phyloP scores from a whole-genome alignment of 2,329 filamentous ascomycete species.

The Pseudogymnoascus sp. region DNA sequence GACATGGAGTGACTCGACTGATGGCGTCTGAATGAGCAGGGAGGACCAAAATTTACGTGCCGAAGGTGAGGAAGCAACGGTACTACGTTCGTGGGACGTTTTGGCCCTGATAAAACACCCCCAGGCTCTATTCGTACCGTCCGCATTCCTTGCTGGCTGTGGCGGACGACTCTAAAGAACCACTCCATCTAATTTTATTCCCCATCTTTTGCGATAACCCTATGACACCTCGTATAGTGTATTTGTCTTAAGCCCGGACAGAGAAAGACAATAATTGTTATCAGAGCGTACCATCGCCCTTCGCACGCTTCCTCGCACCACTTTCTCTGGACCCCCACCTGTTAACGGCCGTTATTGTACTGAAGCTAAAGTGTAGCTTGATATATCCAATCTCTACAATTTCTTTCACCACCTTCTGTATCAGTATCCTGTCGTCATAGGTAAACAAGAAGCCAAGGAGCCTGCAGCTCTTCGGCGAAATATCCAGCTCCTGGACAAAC shows the following conservation, averaged over 20 bases:
- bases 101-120: neutral
- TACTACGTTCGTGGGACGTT: neutral
- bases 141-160: neutral
- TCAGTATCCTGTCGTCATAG: neutral
- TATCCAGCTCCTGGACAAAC: neutral
- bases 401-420: neutral
- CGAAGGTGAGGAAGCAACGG: neutral
- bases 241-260: neutral
- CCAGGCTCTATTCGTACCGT: neutral
- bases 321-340: neutral
- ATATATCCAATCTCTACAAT: neutral
- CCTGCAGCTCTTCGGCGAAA: neutral
- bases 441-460: neutral
- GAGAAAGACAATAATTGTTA: neutral
- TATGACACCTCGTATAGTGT: neutral
- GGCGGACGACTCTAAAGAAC: neutral
- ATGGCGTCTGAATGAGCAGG: neutral
- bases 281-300: neutral
- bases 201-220: neutral
- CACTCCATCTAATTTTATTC: neutral
- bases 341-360: neutral
- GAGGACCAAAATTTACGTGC: no score
- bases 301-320: neutral
- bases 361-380: neutral
- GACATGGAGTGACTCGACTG: neutral